Base-by-base conservation (phyloP, 2,329 filamentous ascomycete genomes). In the Aureobasidium sp. region DNA sequence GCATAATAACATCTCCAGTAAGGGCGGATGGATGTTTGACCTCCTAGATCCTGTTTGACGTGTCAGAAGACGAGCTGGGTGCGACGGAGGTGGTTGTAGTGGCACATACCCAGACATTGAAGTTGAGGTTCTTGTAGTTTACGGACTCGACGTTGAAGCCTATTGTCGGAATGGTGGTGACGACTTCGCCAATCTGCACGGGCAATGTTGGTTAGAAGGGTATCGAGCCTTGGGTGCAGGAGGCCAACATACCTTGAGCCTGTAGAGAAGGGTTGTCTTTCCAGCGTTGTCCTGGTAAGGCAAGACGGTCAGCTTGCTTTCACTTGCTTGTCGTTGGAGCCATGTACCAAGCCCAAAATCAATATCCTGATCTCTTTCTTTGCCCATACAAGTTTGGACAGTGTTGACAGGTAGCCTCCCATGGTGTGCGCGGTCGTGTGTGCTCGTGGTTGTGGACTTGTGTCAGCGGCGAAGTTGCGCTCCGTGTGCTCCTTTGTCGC, bases 1-100 rank as follows among this genome's bases (percentile, higher is more conserved):
- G 92, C 90, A 73, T 97, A 99, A 81, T 99, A 99, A 79, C 94
- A 99, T 74, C 94, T 85, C 94, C 94, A 99, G 79, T 99, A 99
- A 1, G 94, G 94, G 66, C 94, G 85, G 74, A 99, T 99, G 67
- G 89, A 95, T n/a, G 94, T 99, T 80, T 99, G 94, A 40, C 94
- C 94, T 71, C 94, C 93, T 50, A 97, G 82, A 78, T 97, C 93
- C 87, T 89, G 67, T 54, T 58, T 61, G 38, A 57, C n/a, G 10
- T 49, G 58, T 63, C 51, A 61, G 43, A 21, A 1, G 19, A 13
- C 33, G n/a, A 46, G 35, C 35, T 25, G n/a, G 60, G 35, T 25
- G 71, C 11, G 38, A 50, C n/a, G n/a, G 8, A 49, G 31, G 37
- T 9, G 13, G 29, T 37, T 4, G 27, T n/a, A n/a, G 51, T 15